Base-by-base conservation (phyloP, 2,329 filamentous ascomycete genomes). In the Aureobasidium musti region DNA sequence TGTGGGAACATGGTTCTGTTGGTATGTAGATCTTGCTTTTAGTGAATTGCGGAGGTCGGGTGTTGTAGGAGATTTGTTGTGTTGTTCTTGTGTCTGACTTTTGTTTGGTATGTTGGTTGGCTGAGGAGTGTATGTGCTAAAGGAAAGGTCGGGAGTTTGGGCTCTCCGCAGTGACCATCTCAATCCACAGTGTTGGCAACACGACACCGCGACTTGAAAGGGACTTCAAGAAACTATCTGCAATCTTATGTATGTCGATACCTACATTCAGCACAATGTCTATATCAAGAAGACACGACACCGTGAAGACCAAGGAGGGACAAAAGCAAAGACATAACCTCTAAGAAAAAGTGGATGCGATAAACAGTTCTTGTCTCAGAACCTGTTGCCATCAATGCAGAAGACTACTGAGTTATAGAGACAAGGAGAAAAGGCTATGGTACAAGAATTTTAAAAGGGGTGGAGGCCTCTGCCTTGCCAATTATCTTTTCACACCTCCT, bases 1-100 rank as follows among this genome's bases (percentile, higher is more conserved):
- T 79, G 79, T 1, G 79, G 79, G 6, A 81, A 70, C 80, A 82
- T 52, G 14, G 5, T 52, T 49, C 6, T 26, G 26, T 37, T 8
- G 49, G 30, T 30, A 37, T 39, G 10, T 35, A 6, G 5, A n/a
- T 26, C 30, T 54, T 17, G 19, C 1, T 2, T 30, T 6, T 39
- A 21, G 5, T 39, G 14, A 1, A 1, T 56, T n/a, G 13, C 8
- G 6, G 5, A 35, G 5, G 17, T 23, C 35, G 41, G 30, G 17
- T 1, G 6, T 21, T 26, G 43, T 14, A 5, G 2, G 10, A 8
- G 14, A 3, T 7, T 13, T n/a, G 21, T 2, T 33, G 2, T 30
- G 17, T 45, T 28, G 23, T 1, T 8, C 8, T 30, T 52, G 7
- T 52, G 26, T 52, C 11, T n/a, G 17, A 10, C 1, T 33, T 28